These are phyloP conservation scores for Solidago caesia DNA, from an alignment of 129 eudicot genomes.

Conservation along the genomic window DNA sequence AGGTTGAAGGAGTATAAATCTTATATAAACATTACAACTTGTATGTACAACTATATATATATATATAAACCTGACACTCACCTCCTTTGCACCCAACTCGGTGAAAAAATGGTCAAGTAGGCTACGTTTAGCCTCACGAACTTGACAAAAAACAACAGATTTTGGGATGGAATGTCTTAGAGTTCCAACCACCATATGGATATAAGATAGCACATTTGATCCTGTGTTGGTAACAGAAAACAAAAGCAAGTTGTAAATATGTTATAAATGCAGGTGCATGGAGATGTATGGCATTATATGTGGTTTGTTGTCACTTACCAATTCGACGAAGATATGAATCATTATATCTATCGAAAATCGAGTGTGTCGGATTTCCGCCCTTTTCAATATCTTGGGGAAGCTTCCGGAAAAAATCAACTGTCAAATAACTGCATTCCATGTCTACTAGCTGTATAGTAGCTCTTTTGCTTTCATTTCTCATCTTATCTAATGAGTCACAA, in stretches of 20 bases:
- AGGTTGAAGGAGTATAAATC: constrained; percentile 12
- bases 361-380: constrained; percentile 98
- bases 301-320: constrained; percentile 45
- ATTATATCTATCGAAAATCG: constrained; percentile 85
- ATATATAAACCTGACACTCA: constrained; percentile 15
- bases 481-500: constrained; percentile 70
- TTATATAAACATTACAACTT: constrained; percentile 18
- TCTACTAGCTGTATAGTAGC: constrained; percentile 94
- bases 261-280: background rate
- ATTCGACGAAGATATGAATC: constrained; percentile 90
- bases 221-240: constrained; percentile 39
- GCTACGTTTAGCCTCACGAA: constrained; percentile 94
- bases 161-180: constrained; percentile 91
- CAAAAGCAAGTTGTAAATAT: background rate
- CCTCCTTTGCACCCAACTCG: constrained; percentile 90
- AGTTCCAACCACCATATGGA: constrained; percentile 84
- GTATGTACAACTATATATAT: constrained; percentile 12
- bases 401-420: constrained; percentile 95
- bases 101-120: constrained; percentile 92
- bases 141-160: constrained; percentile 92
- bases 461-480: constrained; percentile 92
- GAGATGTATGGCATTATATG: background rate
- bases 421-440: constrained; percentile 87
- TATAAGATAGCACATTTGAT: constrained; percentile 87
- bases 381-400: constrained; percentile 98